These are phyloP conservation scores for Paraphoma chrysanthemicola DNA, from an alignment of 2,329 filamentous ascomycete species.

Conservation along the genomic window DNA sequence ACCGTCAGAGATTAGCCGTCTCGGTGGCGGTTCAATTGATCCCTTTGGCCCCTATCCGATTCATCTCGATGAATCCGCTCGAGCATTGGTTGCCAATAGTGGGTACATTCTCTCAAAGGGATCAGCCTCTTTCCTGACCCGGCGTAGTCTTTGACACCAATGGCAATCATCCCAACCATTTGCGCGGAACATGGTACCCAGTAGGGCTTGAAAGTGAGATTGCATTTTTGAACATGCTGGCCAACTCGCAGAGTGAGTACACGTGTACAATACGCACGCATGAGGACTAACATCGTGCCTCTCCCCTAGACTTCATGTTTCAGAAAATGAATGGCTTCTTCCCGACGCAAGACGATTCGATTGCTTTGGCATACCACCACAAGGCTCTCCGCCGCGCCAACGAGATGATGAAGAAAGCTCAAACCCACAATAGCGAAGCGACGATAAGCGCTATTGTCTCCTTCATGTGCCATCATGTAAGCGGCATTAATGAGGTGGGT, in stretches of 20 bases:
- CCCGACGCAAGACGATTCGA: conserved; percentile 24
- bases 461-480: conserved; percentile 39
- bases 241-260: conserved; percentile 28
- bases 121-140: conserved; percentile 14
- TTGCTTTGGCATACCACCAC: conserved; percentile 30
- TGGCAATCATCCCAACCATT: conserved; percentile 25
- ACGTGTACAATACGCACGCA: too few species aligned
- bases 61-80: conserved; percentile 28
- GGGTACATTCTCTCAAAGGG: conserved; percentile 6
- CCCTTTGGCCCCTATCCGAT: conserved; percentile 36
- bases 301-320: conserved; percentile 20
- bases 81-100: conserved; percentile 34
- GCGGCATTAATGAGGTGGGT: background rate
- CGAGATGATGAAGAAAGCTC: conserved; percentile 27
- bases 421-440: conserved; percentile 29
- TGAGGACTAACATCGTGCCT: too few species aligned
- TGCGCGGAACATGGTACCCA: conserved; percentile 36
- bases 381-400: conserved; percentile 26
- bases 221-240: conserved; percentile 33
- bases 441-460: conserved; percentile 25
- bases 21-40: conserved; percentile 30
- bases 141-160: conserved; percentile 30
- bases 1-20: conserved; percentile 18
- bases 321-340: conserved; percentile 26
- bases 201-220: conserved; percentile 30